These are phyloP conservation scores for Pseudozyma sp. DNA, from an alignment of 1,284 basidiomycete species.

Conservation along the genomic window DNA sequence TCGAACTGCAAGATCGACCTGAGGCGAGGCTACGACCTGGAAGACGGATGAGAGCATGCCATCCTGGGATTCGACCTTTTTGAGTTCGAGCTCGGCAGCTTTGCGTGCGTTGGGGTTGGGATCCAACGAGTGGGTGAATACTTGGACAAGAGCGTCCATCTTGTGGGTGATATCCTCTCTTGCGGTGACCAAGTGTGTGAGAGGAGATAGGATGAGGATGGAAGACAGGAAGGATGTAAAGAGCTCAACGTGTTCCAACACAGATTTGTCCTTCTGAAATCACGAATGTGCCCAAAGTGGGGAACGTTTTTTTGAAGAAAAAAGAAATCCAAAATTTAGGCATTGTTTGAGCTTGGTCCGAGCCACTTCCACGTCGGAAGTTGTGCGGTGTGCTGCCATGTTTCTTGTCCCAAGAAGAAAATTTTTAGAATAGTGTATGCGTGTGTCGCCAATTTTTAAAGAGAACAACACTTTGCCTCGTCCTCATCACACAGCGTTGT, in stretches of 20 bases:
- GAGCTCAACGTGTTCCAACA: background rate
- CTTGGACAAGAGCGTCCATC: slow-evolving; percentile 49
- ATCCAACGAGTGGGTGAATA: slow-evolving; percentile 52
- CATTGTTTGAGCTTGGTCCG: background rate
- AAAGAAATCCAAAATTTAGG: slow-evolving; percentile 4
- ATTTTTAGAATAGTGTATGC: slow-evolving; percentile 10
- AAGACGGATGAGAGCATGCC: slow-evolving; percentile 66
- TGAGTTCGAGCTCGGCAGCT: slow-evolving; percentile 66
- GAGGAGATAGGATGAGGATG: background rate
- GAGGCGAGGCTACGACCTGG: slow-evolving; percentile 53
- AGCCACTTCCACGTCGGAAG: background rate
- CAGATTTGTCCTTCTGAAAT: background rate
- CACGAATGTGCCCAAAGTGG: slow-evolving; percentile 2
- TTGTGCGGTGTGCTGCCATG: no score
- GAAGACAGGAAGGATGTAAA: background rate
- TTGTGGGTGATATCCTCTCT: slow-evolving; percentile 3
- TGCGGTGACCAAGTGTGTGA: slow-evolving; percentile 4
- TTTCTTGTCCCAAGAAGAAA: slow-evolving; percentile 7
- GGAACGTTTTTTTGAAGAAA: background rate
- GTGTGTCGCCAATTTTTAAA: background rate
- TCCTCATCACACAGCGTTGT: no score
- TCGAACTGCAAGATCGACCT: slow-evolving; percentile 56
- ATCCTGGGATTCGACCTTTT: slow-evolving; percentile 60
- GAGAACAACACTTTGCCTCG: slow-evolving; percentile 36
- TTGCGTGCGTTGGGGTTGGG: slow-evolving; percentile 64